Conservation (phyloP, 2,329 filamentous ascomycete genomes). For the Aspergillus transmontanensis region DNA sequence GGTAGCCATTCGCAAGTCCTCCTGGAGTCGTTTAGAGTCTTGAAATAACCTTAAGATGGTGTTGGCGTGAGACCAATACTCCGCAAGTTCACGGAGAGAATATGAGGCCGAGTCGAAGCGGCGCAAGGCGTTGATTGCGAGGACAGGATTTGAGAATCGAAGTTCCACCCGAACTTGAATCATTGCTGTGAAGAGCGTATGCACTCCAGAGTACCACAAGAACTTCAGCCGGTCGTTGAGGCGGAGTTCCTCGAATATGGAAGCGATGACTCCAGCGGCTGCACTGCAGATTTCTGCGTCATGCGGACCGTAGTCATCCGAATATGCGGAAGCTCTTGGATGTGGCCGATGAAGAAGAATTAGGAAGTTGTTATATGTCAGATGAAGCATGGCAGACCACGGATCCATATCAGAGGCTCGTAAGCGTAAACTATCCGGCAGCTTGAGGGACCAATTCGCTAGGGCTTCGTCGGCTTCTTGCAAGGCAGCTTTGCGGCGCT, state of each 20-base stretch:
- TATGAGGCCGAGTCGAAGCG: slow-evolving; percentile 47
- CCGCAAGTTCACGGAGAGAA: slow-evolving; percentile 44
- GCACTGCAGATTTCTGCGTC: slow-evolving; percentile 50
- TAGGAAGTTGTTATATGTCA: slow-evolving; percentile 50
- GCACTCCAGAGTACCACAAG: slow-evolving; percentile 48
- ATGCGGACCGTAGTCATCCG: slow-evolving; percentile 48
- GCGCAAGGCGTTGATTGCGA: slow-evolving; percentile 49
- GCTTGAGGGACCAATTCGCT: slow-evolving; percentile 45
- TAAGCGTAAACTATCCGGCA: slow-evolving; percentile 45
- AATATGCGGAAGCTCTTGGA: slow-evolving; percentile 45
- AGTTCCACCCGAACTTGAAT: slow-evolving; percentile 50
- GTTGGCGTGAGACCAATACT: slow-evolving; percentile 47
- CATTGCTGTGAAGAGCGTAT: slow-evolving; percentile 50
- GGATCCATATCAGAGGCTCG: slow-evolving; percentile 45
- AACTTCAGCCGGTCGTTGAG: slow-evolving; percentile 45
- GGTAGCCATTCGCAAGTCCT: slow-evolving; percentile 43
- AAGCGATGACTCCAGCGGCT: slow-evolving; percentile 47
- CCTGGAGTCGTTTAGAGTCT: slow-evolving; percentile 45
- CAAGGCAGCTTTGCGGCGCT: slow-evolving; percentile 44
- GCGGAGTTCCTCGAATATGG: slow-evolving; percentile 48
- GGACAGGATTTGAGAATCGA: slow-evolving; percentile 48
- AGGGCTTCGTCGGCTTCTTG: slow-evolving; percentile 45
- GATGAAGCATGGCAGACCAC: slow-evolving; percentile 48
- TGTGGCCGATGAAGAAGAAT: slow-evolving; percentile 50
- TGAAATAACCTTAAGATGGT: slow-evolving; percentile 48